Evolutionary conservation across 78 protist species (phyloP).

Genomic region (Protostelium mycophagum): DNA sequence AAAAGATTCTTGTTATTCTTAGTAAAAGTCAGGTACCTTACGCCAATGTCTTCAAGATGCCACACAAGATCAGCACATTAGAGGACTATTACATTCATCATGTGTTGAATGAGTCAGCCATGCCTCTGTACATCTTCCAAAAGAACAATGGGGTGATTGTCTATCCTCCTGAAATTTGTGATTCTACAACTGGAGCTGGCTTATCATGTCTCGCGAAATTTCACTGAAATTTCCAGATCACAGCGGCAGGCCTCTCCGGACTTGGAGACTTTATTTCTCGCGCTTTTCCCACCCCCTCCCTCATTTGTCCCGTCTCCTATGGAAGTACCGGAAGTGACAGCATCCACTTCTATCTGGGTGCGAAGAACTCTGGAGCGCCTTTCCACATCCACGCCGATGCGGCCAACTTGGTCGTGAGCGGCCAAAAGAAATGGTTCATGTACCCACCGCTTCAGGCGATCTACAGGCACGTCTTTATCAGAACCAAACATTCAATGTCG

Average conservation of each 20-base stretch:
- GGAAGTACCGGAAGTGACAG: background rate
- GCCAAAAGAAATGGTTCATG: background rate
- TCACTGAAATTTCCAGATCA: background rate
- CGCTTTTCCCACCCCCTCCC: background rate
- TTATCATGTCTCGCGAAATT: no score
- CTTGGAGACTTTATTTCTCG: background rate
- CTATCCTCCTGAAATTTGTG: background rate
- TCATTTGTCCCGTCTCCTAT: background rate
- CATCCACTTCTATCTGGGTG: background rate
- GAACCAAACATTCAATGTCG: background rate
- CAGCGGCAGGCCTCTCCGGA: background rate
- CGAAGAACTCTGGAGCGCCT: background rate
- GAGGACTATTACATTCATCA: background rate
- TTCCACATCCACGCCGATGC: background rate
- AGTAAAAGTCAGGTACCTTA: background rate
- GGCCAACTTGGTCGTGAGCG: background rate
- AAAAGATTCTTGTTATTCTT: no score
- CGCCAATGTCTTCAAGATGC: background rate
- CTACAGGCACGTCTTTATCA: background rate
- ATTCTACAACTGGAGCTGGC: no score
- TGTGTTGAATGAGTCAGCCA: background rate
- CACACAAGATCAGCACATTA: background rate
- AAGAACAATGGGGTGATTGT: background rate
- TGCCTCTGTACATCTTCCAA: background rate
- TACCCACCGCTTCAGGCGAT: background rate